phyloP scores from a whole-genome alignment of 2,329 filamentous ascomycete genomes.

The Neofusicoccum cordaticola region DNA sequence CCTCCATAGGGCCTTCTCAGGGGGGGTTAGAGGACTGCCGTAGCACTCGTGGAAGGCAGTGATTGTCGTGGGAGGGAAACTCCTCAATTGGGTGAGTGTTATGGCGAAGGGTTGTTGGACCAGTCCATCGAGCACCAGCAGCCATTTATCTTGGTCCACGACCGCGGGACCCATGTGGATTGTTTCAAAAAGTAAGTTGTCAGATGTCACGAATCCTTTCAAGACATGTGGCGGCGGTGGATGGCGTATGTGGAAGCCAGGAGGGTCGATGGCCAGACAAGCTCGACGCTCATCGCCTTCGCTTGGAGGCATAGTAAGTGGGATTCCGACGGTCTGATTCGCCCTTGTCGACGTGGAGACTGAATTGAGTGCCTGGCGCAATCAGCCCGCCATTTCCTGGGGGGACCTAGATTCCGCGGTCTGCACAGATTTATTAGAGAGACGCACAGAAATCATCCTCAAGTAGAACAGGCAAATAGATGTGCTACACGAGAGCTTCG shows the following conservation, averaged over 20 bases:
- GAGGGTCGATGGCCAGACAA: slow-evolving; percentile 9
- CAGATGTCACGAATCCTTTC: slow-evolving; percentile 24
- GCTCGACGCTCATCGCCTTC: neutral
- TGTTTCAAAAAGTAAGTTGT: slow-evolving; percentile 34
- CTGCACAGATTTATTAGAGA: too few species aligned
- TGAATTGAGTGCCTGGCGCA: too few species aligned
- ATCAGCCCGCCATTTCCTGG: too few species aligned
- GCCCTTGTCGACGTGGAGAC: too few species aligned
- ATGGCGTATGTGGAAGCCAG: slow-evolving; percentile 24
- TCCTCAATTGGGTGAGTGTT: slow-evolving; percentile 26
- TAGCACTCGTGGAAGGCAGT: slow-evolving; percentile 38
- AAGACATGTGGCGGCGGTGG: slow-evolving; percentile 31
- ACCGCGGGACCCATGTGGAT: slow-evolving; percentile 36
- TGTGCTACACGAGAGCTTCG: too few species aligned
- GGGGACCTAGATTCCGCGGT: too few species aligned
- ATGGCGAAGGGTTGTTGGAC: slow-evolving; percentile 29
- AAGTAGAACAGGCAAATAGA: too few species aligned
- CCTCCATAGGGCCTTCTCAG: slow-evolving; percentile 28
- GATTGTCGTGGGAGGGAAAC: slow-evolving; percentile 26
- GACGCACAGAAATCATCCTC: too few species aligned
- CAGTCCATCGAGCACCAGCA: slow-evolving; percentile 31
- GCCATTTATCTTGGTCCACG: slow-evolving; percentile 28
- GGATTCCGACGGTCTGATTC: too few species aligned
- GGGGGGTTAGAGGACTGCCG: slow-evolving; percentile 32
- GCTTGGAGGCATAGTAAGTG: neutral